Percentiles rank a stretch among this genome's conserved stretches.
These are phyloP conservation scores for Halophytophthora polymorphica DNA, from an alignment of 352 stramenopile species.

Conservation along the genomic window DNA sequence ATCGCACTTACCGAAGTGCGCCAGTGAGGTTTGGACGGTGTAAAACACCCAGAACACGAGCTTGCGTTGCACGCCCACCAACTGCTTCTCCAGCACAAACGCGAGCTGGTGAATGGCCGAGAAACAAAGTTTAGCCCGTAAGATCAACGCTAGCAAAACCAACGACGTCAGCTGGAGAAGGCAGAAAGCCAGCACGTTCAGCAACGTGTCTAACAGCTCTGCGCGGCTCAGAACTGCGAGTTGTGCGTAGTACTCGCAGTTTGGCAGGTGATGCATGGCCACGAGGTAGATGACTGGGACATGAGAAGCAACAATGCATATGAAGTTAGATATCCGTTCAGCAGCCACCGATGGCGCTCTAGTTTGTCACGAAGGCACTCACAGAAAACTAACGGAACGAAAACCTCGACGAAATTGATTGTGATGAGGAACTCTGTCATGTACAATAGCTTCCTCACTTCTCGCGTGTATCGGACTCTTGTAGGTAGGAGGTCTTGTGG, in stretches of 20 bases:
- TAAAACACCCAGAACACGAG: conserved; percentile 43
- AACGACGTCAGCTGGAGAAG: conserved; percentile 38
- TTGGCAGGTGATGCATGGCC: conserved; percentile 30
- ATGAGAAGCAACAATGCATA: neutral
- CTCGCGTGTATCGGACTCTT: conserved; percentile 15
- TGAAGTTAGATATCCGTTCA: neutral
- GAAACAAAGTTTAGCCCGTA: conserved; percentile 23
- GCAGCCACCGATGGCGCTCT: neutral
- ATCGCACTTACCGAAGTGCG: conserved; percentile 27
- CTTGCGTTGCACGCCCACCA: conserved; percentile 28
- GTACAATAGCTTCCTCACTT: conserved; percentile 28
- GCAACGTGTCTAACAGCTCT: conserved; percentile 12
- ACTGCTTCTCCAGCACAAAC: conserved; percentile 38
- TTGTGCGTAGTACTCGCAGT: conserved; percentile 25
- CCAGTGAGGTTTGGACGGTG: conserved; percentile 22
- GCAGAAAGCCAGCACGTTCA: conserved; percentile 34
- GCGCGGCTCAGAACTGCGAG: conserved; percentile 17
- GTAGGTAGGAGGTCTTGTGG: neutral
- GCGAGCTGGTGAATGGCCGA: conserved; percentile 24
- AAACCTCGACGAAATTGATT: conserved; percentile 39
- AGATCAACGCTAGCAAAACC: conserved; percentile 18
- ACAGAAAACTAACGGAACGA: conserved; percentile 42
- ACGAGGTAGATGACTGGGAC: conserved; percentile 20
- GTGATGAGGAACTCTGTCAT: conserved; percentile 44
- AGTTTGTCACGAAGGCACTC: too few species aligned